These are phyloP conservation scores for Rubia balearica DNA, from an alignment of 305 asterid species.

Conservation along the genomic window DNA sequence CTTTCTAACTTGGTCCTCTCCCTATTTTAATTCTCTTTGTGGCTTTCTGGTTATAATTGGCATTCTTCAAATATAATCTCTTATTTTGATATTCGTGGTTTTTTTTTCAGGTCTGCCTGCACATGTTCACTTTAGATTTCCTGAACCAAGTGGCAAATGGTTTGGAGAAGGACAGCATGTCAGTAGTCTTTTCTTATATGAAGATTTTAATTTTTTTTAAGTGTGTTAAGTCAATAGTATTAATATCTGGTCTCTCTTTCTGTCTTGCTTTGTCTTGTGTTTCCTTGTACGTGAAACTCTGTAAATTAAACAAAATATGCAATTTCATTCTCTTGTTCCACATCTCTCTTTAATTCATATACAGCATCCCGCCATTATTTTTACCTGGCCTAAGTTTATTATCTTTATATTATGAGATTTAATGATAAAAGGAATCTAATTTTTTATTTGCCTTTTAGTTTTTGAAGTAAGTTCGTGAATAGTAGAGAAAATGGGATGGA, in stretches of 20 bases:
- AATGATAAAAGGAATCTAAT: neutral
- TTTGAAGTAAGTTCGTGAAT: neutral
- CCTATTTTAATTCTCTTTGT: neutral
- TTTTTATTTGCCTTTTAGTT: neutral
- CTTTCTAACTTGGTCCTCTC: constrained; percentile 9
- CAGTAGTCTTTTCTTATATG: constrained; percentile 29
- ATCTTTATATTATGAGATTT: neutral
- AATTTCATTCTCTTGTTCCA: neutral
- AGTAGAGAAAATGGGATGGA: neutral
- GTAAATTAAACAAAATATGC: neutral
- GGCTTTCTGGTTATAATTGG: neutral
- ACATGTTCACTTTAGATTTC: constrained; percentile 89
- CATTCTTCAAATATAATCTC: constrained; percentile 3
- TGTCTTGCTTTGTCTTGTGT: neutral
- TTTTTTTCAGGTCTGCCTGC: constrained; percentile 87
- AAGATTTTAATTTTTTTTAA: constrained; percentile 1
- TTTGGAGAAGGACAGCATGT: constrained; percentile 97
- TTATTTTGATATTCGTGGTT: neutral
- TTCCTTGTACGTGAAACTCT: neutral
- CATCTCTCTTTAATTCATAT: neutral
- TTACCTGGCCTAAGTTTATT: neutral
- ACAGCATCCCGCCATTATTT: neutral
- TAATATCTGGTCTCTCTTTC: neutral
- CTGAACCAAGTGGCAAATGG: constrained; percentile 95
- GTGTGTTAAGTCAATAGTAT: neutral